Conservation (phyloP, 2,329 filamentous ascomycete genomes). For the Fusarium compactum region DNA sequence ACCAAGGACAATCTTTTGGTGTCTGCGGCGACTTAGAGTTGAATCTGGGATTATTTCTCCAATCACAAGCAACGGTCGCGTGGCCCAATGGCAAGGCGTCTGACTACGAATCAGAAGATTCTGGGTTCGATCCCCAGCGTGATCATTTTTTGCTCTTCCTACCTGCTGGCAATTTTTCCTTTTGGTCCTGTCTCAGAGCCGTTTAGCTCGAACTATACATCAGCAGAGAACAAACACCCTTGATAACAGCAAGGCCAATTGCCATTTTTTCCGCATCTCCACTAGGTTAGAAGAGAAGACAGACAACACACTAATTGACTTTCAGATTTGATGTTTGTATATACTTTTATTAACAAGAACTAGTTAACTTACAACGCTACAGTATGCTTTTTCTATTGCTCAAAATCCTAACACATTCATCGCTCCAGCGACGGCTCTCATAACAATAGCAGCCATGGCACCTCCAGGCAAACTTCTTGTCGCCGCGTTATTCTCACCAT, state of each 20-base stretch:
- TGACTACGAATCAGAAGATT: slow-evolving; percentile 53
- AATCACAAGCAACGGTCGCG: slow-evolving; percentile 22
- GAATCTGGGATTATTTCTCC: no score
- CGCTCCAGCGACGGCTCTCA: background rate
- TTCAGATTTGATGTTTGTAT: background rate
- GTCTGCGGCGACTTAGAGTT: no score
- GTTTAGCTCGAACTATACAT: no score
- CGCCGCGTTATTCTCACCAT: background rate
- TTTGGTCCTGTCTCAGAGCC: no score
- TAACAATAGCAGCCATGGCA: no score
- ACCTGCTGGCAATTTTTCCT: no score
- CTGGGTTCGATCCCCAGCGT: slow-evolving; percentile 49
- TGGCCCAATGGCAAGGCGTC: slow-evolving; percentile 52
- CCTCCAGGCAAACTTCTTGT: background rate
- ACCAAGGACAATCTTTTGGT: no score
- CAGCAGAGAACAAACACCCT: no score
- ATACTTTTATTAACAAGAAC: no score
- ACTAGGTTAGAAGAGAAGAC: no score
- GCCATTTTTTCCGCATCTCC: no score
- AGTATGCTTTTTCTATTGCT: background rate
- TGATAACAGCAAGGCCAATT: no score
- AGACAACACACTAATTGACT: background rate
- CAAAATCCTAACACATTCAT: background rate
- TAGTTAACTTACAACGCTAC: background rate
- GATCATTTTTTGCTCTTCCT: slow-evolving; percentile 25